Evolutionary conservation across 306 rosid genomes (phyloP), one percentile per base, ranked within the genome.

Genomic region (Cicer chorassanicum): DNA sequence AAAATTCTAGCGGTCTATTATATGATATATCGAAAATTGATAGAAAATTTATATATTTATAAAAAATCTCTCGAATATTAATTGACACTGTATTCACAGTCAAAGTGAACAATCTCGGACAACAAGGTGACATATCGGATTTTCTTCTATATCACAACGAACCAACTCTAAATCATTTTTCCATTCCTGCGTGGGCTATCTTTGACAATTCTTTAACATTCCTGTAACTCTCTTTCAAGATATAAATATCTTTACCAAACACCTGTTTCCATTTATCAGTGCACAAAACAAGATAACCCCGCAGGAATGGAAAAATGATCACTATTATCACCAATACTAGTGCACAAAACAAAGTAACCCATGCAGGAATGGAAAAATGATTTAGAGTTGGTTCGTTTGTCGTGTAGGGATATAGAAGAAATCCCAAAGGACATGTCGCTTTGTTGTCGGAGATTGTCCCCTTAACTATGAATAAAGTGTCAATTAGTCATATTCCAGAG

Each of bases 221-320:
- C 21, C 41, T 13, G 5, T 16, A 0, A 8, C 6, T 45, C 7
- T 14, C 11, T 13, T 24, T 41, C 3, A 56, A 0, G 36, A 65
- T 72, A 56, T 6, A n/a, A 74, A 48, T 12, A 57, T 55, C 67
- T 49, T 76, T 11, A 49, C 5, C 44, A 82, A 67, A 6, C 62
- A 54, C 55, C 38, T 55, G 53, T 24, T 53, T 14, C 70, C 67
- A 3, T 74, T 29, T 4, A 74, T 48, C 4, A 68, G 8, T 5
- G 81, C 68, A n/a, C n/a, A n/a, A n/a, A n/a, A n/a, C n/a, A n/a
- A n/a, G n/a, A n/a, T n/a, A n/a, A n/a, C n/a, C n/a, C n/a, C n/a
- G n/a, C n/a, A n/a, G n/a, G n/a, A n/a, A n/a, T n/a, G n/a, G n/a
- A n/a, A n/a, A n/a, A n/a, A n/a, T 19, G 1, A 19, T 19, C 21